Base-by-base conservation (phyloP, 1,284 basidiomycete species). In the Bjerkandera adusta region DNA sequence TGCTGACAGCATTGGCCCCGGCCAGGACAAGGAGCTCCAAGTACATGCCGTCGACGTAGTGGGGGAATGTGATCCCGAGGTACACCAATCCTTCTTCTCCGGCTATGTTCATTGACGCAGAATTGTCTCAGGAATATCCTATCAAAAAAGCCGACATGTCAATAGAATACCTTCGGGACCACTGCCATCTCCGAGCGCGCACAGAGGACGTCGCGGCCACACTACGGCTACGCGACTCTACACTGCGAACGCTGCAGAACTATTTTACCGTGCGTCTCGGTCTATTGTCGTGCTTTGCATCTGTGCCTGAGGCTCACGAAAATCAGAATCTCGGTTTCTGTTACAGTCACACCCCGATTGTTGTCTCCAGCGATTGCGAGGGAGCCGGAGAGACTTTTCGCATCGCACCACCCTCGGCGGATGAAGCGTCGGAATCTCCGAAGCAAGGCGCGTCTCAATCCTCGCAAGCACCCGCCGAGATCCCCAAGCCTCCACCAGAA, bases 341-440 rank as follows among this genome's bases (percentile, higher is more conserved):
- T 37, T 83, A 89, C 57, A 75, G 82, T 13, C 85, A 96, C 56
- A 88, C 93, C 0, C 96, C 97, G 1, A 76, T 98, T 35, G 70
- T 97, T 30, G 98, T 96, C 0, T 81, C 83, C 6, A 92, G 84
- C 53, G 97, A 99, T 66, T 96, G 94, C 55, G 96, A 99, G 72
- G 97, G 96, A n/a, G 95, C 90, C 3, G 96, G 97, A 15, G 94
- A 98, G 67, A 83, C 90, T 1, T 99, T 99, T 64, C 77, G 79
- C 11, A 72, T 97, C 29, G 68, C 72, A 7, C 30, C 40, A 5
- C 45, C 45, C n/a, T 7, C 45, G 57, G 70, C 58, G 35, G 62
- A 50, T 15, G n/a, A n/a, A n/a, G n/a, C n/a, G n/a, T n/a, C n/a
- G 54, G 61, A 38, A 57, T 59, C 36, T 48, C 55, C 8, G 22